Conservation (phyloP, 2,329 filamentous ascomycete species). For the Botryotinia narcissicola region DNA sequence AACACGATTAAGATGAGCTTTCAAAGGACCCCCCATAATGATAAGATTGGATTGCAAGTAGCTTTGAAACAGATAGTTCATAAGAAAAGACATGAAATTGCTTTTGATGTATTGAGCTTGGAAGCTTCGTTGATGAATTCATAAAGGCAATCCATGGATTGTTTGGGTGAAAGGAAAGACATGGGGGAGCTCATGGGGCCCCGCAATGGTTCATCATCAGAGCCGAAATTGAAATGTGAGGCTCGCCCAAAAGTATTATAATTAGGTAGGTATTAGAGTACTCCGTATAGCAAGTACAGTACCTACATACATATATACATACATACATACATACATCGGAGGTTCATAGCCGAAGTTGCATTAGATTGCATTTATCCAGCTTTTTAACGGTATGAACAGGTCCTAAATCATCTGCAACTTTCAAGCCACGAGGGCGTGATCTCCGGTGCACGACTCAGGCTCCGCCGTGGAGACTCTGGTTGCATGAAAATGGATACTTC, state of each 20-base stretch:
- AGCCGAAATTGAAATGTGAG: background rate
- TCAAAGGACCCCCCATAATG: background rate
- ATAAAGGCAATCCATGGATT: background rate
- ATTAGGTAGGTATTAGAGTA: background rate
- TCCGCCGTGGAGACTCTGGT: constrained; percentile 1
- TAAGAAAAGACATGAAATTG: background rate
- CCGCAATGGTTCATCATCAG: background rate
- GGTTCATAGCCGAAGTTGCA: background rate
- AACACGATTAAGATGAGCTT: background rate
- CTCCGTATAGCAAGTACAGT: background rate
- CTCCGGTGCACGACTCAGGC: constrained; percentile 6
- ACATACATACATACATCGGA: background rate
- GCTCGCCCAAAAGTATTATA: background rate
- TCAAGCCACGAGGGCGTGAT: constrained; percentile 2
- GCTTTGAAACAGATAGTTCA: background rate
- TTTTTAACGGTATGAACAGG: background rate
- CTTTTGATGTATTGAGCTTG: background rate
- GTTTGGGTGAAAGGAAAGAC: background rate
- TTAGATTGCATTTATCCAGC: constrained; percentile 5
- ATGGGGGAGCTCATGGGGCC: constrained; percentile 12
- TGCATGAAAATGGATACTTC: constrained; percentile 14
- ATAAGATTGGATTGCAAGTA: background rate
- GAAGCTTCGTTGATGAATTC: background rate
- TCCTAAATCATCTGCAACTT: background rate
- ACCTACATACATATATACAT: background rate